Evolutionary conservation across 805 yeast species (phyloP).

Genomic region (Candida chilensis): DNA sequence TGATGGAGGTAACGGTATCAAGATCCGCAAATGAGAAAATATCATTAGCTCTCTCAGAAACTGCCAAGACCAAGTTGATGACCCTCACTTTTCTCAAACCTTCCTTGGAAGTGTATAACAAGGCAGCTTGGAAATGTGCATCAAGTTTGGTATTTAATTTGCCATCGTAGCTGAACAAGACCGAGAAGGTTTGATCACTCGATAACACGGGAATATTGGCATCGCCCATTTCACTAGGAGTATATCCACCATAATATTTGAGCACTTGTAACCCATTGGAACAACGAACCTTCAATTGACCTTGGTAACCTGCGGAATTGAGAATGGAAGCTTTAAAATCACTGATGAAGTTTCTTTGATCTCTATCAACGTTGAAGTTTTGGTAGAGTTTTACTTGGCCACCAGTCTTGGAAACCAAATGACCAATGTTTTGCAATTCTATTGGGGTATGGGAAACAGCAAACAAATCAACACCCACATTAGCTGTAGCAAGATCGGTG

Average conservation of each 20-base stretch:
- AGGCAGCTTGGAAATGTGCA: slow-evolving; percentile 86
- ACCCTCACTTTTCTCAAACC: slow-evolving; percentile 84
- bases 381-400: slow-evolving; percentile 63
- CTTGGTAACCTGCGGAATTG: slow-evolving; percentile 63
- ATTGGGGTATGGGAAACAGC: slow-evolving; percentile 56
- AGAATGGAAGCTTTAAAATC: slow-evolving; percentile 47
- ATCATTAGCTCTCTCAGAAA: slow-evolving; percentile 62
- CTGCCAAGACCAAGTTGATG: slow-evolving; percentile 76
- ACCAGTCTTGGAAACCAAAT: slow-evolving; percentile 59
- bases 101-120: slow-evolving; percentile 68
- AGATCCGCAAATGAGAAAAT: slow-evolving; percentile 78
- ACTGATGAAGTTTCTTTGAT: slow-evolving; percentile 55
- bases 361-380: slow-evolving; percentile 57
- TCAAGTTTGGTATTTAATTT: slow-evolving; percentile 61
- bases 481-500: slow-evolving; percentile 41
- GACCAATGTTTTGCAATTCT: slow-evolving; percentile 69
- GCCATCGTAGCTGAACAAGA: slow-evolving; percentile 71
- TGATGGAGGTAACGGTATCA: slow-evolving; percentile 27
- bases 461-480: slow-evolving; percentile 72
- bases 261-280: slow-evolving; percentile 80
- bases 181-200: slow-evolving; percentile 57
- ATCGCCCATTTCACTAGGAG: slow-evolving; percentile 19
- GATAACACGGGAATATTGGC: slow-evolving; percentile 60
- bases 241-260: slow-evolving; percentile 60
- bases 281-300: slow-evolving; percentile 75